phyloP scores from a whole-genome alignment of 2,329 filamentous ascomycete species.

The Taxawa tesnikishii region DNA sequence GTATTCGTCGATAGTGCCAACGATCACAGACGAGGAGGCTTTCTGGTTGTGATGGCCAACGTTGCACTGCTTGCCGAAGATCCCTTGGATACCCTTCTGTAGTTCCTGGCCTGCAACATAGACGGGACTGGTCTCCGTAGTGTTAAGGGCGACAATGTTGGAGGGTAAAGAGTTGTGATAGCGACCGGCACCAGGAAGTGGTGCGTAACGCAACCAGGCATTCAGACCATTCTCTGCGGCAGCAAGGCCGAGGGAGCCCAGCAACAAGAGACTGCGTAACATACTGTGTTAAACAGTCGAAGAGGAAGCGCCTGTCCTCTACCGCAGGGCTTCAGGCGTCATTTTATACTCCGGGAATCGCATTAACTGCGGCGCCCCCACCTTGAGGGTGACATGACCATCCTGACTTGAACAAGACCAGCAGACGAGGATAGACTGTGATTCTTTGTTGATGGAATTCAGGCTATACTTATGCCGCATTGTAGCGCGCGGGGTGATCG shows the following conservation, averaged over 20 bases:
- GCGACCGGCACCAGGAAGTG: slow-evolving; percentile 28
- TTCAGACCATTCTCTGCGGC: slow-evolving; percentile 48
- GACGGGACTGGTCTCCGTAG: slow-evolving; percentile 42
- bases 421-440: no score
- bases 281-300: no score
- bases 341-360: no score
- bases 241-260: slow-evolving; percentile 17
- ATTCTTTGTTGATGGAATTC: no score
- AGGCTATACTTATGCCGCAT: no score
- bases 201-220: slow-evolving; percentile 54
- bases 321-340: no score
- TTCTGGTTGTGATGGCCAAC: slow-evolving; percentile 17
- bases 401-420: no score
- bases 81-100: slow-evolving; percentile 42
- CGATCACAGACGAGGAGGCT: slow-evolving; percentile 26
- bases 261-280: not conserved
- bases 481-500: no score
- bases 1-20: slow-evolving; percentile 38
- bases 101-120: slow-evolving; percentile 48
- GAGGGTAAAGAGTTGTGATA: slow-evolving; percentile 32
- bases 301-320: no score
- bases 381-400: no score
- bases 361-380: no score
- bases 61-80: slow-evolving; percentile 38
- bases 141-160: slow-evolving; percentile 42